Conservation (phyloP, 257 asterid species). For the Scutellaria barbata region DNA sequence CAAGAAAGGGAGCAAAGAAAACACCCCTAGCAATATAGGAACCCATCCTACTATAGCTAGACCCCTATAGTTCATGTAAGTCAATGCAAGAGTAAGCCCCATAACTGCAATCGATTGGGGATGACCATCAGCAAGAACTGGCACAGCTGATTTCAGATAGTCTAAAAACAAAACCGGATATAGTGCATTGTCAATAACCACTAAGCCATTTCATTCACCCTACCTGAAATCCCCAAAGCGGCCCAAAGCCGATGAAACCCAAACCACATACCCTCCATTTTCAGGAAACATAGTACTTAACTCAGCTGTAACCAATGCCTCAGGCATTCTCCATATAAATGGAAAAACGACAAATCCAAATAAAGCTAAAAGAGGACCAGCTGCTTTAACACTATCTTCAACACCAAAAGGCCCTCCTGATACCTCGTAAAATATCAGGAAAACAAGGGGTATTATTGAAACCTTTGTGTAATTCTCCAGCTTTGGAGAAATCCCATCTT, state of each 20-base stretch:
- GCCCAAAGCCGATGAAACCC: constrained; percentile 61
- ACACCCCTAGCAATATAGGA: constrained; percentile 53
- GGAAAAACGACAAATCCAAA: constrained; percentile 60
- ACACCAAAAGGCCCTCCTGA: constrained; percentile 72
- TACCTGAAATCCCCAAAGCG: constrained; percentile 63
- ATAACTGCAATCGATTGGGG: constrained; percentile 47
- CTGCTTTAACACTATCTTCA: constrained; percentile 65
- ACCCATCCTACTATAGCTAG: constrained; percentile 69
- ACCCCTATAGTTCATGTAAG: constrained; percentile 68
- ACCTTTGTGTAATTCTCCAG: constrained; percentile 44
- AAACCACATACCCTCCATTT: constrained; percentile 63
- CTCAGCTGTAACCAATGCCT: constrained; percentile 61
- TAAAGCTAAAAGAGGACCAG: constrained; percentile 62
- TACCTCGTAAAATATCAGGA: constrained; percentile 60
- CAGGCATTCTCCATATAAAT: constrained; percentile 61
- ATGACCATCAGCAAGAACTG: constrained; percentile 51
- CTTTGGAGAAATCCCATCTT: constrained; percentile 46
- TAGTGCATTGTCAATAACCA: constrained; percentile 71
- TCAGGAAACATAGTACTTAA: constrained; percentile 65
- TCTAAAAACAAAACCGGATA: constrained; percentile 69
- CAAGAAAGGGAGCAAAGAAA: constrained; percentile 63
- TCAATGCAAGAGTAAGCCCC: constrained; percentile 45
- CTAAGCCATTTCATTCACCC: constrained; percentile 80
- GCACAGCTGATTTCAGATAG: constrained; percentile 62
- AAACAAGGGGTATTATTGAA: constrained; percentile 53